These are phyloP conservation scores for Zoysia matrella DNA, from an alignment of 202 grass and related monocot species.

Conservation along the genomic window DNA sequence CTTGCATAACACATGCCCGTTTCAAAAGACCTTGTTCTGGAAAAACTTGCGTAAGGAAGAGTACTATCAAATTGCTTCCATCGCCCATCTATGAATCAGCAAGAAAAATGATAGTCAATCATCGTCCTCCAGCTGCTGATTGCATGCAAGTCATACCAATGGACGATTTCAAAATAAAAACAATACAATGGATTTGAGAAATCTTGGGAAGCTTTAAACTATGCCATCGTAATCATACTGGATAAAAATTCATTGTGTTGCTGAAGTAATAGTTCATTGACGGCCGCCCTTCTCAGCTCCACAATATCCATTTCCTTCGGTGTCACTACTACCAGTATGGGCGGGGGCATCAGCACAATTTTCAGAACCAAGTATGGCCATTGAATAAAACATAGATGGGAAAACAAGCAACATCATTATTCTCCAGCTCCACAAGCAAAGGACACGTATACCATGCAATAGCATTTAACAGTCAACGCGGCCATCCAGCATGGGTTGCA, in stretches of 20 bases:
- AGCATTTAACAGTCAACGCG: conserved; percentile 12
- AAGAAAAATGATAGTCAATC: neutral
- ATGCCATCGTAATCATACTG: conserved; percentile 26
- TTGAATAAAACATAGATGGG: neutral
- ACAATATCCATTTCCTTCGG: neutral
- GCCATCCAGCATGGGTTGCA: conserved; percentile 1
- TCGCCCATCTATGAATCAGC: neutral
- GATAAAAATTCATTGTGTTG: conserved; percentile 29
- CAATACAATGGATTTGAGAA: neutral
- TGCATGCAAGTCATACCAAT: neutral
- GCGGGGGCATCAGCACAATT: neutral
- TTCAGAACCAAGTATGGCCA: neutral
- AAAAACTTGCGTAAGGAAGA: neutral
- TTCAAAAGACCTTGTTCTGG: neutral
- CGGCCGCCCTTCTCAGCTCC: neutral
- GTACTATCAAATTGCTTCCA: neutral
- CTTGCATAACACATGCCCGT: too few relatives aligned
- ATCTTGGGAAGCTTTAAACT: conserved; percentile 13
- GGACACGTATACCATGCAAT: neutral
- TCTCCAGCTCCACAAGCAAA: conserved; percentile 37
- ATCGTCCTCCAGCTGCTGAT: neutral
- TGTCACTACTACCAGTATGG: neutral
- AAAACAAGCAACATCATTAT: conserved; percentile 27
- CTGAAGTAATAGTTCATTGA: conserved; percentile 11
- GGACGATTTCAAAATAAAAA: neutral